Evolutionary conservation across 164 flowering plant genomes (phyloP), one percentile per base, ranked within the genome.

Genomic region (Macadamia tetraphylla): DNA sequence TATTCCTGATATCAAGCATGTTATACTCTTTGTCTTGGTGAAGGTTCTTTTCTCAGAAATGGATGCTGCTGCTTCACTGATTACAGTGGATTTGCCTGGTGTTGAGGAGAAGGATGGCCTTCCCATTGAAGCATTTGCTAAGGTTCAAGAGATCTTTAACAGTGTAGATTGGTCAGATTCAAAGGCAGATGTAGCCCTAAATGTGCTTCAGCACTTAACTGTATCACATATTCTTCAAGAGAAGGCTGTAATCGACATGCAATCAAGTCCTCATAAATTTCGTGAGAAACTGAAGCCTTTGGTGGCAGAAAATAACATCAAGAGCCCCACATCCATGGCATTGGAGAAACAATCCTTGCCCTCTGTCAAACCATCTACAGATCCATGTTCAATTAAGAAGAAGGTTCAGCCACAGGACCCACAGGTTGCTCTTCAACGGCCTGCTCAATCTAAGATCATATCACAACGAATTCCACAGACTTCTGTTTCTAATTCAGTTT

Each of bases 21-120:
- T 49, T 69, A 12, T 72, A 52, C 65, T 65, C 18, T 71, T 3
- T 67, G 46, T 35, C 60, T 58, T 64, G 62, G 69, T 82, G 81
- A 74, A 89, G 97, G 77, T 89, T 81, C 83, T 94, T 70, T 88
- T 94, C 67, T 88, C 96, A 29, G 98, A 94, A 46, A 88, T 91
- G 91, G 96, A 91, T 86, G 81, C 88, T 71, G 78, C 83, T 63
- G 60, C 76, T 67, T 82, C 87, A 65, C 58, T 76, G 51, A 73
- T 79, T 73, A 62, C 87, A 9, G 52, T 87, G 68, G 88, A 88
- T 70, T 67, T 81, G 71, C 80, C 86, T 51, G 66, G 69, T 29
- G 29, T 72, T 58, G 96, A 84, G 67, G 93, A 87, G 78, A 88
- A 87, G 77, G 93, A 83, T 67, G 98, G 97, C 29, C 93, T 91